Percentiles rank a stretch among this genome's conserved stretches.
phyloP scores from a whole-genome alignment of 2,329 filamentous ascomycete genomes.

The Rhynchosporium agropyri region DNA sequence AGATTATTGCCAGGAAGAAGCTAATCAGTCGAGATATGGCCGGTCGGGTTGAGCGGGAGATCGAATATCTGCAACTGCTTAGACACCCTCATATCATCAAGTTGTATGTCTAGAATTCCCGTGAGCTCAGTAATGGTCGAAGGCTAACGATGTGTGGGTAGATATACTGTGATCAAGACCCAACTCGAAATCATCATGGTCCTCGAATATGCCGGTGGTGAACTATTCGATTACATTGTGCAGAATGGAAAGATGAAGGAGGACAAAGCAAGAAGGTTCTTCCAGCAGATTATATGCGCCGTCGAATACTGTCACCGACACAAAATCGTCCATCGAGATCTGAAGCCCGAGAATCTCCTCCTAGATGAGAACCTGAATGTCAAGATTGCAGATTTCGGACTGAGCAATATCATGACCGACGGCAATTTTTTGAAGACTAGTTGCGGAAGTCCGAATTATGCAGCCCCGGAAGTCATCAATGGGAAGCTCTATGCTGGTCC shows the following conservation, averaged over 20 bases:
- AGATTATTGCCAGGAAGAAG: constrained; percentile 96
- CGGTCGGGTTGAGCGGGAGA: constrained; percentile 94
- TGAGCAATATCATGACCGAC: constrained; percentile 99
- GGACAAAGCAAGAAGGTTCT: constrained; percentile 92
- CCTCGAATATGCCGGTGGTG: constrained; percentile 92
- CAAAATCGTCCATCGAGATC: constrained; percentile 96
- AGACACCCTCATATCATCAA: constrained; percentile 99
- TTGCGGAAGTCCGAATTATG: constrained; percentile 97
- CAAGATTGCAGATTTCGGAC: constrained; percentile 97
- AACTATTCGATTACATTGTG: constrained; percentile 98
- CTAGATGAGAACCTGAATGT: constrained; percentile 96
- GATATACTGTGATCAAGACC: constrained; percentile 96
- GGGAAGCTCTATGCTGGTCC: constrained; percentile 97
- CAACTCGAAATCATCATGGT: constrained; percentile 98
- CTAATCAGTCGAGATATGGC: constrained; percentile 98
- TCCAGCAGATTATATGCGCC: constrained; percentile 98
- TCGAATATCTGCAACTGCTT: constrained; percentile 93
- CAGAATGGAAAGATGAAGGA: constrained; percentile 91
- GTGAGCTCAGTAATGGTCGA: constrained; percentile 5
- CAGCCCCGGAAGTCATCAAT: constrained; percentile 95
- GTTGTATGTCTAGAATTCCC: constrained; percentile 60
- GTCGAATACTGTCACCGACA: constrained; percentile 99
- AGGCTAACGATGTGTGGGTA: constrained; percentile 46
- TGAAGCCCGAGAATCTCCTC: constrained; percentile 96
- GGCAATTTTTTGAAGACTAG: constrained; percentile 99